A percentile compares a stretch with the other conserved stretches of the same genome.
phyloP scores from a whole-genome alignment of 176 grass and related monocot species.

The Oryza rufipogon region DNA sequence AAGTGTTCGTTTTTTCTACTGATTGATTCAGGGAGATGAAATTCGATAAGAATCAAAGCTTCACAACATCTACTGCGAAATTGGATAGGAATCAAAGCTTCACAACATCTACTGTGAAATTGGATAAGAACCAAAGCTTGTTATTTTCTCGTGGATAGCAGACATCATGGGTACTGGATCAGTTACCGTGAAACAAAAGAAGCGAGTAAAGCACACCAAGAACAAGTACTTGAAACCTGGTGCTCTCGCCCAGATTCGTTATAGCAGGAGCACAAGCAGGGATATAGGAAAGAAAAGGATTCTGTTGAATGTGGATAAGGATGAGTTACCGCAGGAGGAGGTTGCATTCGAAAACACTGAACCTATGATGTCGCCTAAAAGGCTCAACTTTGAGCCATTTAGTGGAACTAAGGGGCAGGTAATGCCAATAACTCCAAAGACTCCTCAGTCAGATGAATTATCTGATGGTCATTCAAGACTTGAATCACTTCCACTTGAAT shows the following conservation, averaged over 20 bases:
- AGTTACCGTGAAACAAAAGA: constrained; percentile 65
- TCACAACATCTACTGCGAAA: constrained; percentile 25
- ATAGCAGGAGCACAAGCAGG: constrained; percentile 70
- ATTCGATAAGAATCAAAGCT: constrained; percentile 26
- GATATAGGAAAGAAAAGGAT: constrained; percentile 80
- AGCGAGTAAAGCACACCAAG: constrained; percentile 60
- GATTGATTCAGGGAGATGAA: constrained; percentile 45
- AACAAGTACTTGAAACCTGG: constrained; percentile 82
- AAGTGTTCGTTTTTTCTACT: neutral
- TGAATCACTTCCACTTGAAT: constrained; percentile 86
- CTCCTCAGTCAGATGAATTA: constrained; percentile 52
- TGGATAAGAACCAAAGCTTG: constrained; percentile 4
- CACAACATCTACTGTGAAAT: constrained; percentile 21
- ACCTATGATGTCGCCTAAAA: constrained; percentile 50
- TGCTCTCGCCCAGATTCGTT: constrained; percentile 69
- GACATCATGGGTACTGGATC: constrained; percentile 53
- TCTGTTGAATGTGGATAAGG: constrained; percentile 66
- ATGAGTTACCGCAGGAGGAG: constrained; percentile 36
- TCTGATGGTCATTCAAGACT: constrained; percentile 67
- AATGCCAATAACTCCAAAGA: constrained; percentile 63
- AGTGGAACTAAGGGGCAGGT: constrained; percentile 38
- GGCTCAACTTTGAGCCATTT: constrained; percentile 50
- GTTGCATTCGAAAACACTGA: constrained; percentile 20
- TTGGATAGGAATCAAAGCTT: constrained; percentile 20
- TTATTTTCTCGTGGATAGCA: constrained; percentile 21